Percentiles rank a stretch among this genome's conserved stretches.
phyloP scores from a whole-genome alignment of 805 yeast species.

The Hanseniaspora taiwanica region DNA sequence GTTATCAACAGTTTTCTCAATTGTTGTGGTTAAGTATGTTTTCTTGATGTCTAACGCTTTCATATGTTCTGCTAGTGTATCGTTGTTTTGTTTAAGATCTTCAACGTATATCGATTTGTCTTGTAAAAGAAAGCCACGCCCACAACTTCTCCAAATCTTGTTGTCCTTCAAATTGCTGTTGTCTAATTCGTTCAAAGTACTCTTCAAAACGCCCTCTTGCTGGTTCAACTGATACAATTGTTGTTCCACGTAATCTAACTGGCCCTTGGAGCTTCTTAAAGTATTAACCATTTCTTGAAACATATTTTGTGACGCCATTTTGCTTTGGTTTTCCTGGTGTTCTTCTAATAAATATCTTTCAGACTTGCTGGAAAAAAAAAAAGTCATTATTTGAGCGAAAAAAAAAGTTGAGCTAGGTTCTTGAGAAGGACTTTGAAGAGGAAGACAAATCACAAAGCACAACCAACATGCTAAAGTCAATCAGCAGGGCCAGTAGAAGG shows the following conservation, averaged over 20 bases:
- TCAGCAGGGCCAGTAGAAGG: no score
- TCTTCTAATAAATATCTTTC: no score
- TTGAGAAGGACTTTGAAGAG: no score
- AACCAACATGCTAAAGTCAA: no score
- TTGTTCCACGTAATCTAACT: constrained; percentile 18
- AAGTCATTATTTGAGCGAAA: no score
- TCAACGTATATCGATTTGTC: constrained; percentile 31
- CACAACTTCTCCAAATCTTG: constrained; percentile 73
- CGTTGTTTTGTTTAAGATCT: constrained; percentile 38
- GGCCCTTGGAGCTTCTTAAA: constrained; percentile 17
- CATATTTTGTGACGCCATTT: neutral
- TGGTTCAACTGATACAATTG: constrained; percentile 19
- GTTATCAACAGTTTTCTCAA: constrained; percentile 56
- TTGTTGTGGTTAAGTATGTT: constrained; percentile 59
- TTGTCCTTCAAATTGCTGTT: constrained; percentile 26
- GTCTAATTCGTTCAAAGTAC: constrained; percentile 44
- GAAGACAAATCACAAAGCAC: no score
- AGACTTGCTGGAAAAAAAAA: no score
- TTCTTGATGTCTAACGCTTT: constrained; percentile 54
- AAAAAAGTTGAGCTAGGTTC: no score
- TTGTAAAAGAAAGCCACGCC: constrained; percentile 50
- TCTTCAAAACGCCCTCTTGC: constrained; percentile 34
- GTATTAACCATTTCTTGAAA: constrained; percentile 13
- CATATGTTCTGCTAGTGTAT: constrained; percentile 42
- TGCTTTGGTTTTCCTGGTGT: no score